Conservation (phyloP, 495 filamentous ascomycete genomes). For the Penicillium coffeae region DNA sequence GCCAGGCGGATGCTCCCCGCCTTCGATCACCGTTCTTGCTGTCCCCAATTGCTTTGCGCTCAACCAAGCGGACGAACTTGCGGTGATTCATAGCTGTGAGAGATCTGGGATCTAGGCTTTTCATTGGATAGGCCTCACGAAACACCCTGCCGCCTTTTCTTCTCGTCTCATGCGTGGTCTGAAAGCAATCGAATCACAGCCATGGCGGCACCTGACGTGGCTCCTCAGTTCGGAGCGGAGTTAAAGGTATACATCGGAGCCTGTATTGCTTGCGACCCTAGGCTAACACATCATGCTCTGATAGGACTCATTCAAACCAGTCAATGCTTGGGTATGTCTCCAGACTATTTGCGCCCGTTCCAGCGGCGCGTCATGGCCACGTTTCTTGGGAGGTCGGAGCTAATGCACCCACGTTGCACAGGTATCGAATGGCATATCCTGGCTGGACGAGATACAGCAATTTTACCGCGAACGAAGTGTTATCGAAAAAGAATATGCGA, state of each 20-base stretch:
- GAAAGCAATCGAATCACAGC: conserved; percentile 15
- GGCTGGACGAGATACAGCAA: conserved; percentile 94
- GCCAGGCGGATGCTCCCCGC: conserved; percentile 37
- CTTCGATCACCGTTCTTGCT: conserved; percentile 23
- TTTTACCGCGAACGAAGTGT: conserved; percentile 92
- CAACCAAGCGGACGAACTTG: neutral
- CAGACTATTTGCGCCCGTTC: conserved; percentile 15
- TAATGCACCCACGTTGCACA: conserved; percentile 31
- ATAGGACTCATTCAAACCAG: conserved; percentile 91
- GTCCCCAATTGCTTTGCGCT: conserved; percentile 12
- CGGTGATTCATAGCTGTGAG: neutral
- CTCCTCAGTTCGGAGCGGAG: conserved; percentile 82
- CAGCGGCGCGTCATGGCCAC: conserved; percentile 15
- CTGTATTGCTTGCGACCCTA: neutral
- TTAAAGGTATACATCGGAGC: conserved; percentile 63
- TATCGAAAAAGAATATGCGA: conserved; percentile 95
- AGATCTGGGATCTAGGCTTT: neutral
- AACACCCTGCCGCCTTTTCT: neutral
- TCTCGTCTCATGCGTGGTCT: conserved; percentile 19
- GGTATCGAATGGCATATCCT: conserved; percentile 80
- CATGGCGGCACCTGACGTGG: conserved; percentile 73
- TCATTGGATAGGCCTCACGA: no score
- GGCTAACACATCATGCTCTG: conserved; percentile 1
- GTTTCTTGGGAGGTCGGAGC: conserved; percentile 14
- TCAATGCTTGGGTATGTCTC: conserved; percentile 75